Percentiles rank a stretch among this genome's conserved stretches.
These are phyloP conservation scores for Peronosclerospora sorghi DNA, from an alignment of 352 stramenopile species.

Conservation along the genomic window DNA sequence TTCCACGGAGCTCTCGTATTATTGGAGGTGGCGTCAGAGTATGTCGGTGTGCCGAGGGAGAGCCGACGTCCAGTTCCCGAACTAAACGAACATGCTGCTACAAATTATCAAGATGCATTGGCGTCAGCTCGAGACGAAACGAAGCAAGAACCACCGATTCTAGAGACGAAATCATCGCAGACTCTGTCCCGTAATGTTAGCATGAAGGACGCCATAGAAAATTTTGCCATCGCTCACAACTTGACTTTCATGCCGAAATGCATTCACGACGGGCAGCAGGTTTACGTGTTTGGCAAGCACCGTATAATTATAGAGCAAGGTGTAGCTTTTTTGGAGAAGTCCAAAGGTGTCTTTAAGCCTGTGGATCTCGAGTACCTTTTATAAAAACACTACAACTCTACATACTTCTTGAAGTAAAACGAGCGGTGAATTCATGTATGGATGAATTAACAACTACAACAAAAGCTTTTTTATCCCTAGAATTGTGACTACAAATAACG, in stretches of 20 bases:
- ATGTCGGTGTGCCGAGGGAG: constrained; percentile 4
- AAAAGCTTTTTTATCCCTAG: no score
- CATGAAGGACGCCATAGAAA: constrained; percentile 78
- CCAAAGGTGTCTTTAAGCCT: constrained; percentile 56
- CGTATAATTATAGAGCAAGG: constrained; percentile 81
- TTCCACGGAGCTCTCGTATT: constrained; percentile 70
- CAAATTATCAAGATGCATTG: constrained; percentile 70
- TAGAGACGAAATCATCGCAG: constrained; percentile 13
- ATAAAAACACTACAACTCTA: no score
- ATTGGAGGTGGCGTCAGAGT: constrained; percentile 35
- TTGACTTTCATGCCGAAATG: constrained; percentile 76
- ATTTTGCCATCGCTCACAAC: constrained; percentile 65
- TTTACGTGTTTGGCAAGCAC: constrained; percentile 70
- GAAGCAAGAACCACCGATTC: constrained; percentile 10
- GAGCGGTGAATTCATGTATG: background rate
- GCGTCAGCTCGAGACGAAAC: constrained; percentile 31
- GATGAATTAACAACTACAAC: no score
- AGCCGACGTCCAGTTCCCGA: constrained; percentile 25
- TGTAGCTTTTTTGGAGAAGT: constrained; percentile 59
- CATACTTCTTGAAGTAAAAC: background rate
- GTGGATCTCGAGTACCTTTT: constrained; percentile 71
- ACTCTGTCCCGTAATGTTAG: constrained; percentile 38
- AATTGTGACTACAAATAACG: no score
- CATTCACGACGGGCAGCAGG: constrained; percentile 62
- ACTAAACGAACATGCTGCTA: constrained; percentile 37